Percentiles rank a stretch among this genome's conserved stretches.
These are phyloP conservation scores for Bruguiera hainesii DNA, from an alignment of 441 rosid genomes.

Conservation along the genomic window DNA sequence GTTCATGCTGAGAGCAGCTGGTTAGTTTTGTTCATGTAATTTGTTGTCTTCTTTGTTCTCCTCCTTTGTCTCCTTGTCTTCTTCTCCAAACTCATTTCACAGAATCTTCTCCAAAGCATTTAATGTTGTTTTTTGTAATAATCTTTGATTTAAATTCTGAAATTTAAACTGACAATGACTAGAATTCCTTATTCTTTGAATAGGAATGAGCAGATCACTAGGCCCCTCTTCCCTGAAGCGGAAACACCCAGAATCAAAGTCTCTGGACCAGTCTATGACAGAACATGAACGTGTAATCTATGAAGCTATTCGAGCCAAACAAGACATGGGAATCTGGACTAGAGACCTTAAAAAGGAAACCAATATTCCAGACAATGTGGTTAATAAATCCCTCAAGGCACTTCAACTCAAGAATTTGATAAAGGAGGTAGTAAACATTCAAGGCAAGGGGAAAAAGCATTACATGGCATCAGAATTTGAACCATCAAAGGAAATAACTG, in stretches of 20 bases:
- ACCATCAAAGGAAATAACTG: constrained; percentile 62
- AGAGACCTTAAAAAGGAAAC: constrained; percentile 42
- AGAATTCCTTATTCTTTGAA: constrained; percentile 1
- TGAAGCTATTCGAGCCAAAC: constrained; percentile 42
- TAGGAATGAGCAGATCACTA: constrained; percentile 37
- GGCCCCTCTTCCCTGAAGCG: constrained; percentile 33
- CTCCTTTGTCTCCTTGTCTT: too few relatives aligned
- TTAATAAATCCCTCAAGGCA: constrained; percentile 39
- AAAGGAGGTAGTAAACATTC: constrained; percentile 58
- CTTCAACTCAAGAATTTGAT: constrained; percentile 48
- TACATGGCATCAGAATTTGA: constrained; percentile 59
- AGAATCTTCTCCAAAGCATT: too few relatives aligned
- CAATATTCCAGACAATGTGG: constrained; percentile 28
- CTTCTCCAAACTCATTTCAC: too few relatives aligned
- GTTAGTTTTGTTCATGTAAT: too few relatives aligned
- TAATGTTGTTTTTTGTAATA: background rate
- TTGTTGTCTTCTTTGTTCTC: too few relatives aligned
- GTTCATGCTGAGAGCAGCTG: too few relatives aligned
- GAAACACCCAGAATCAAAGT: constrained; percentile 41
- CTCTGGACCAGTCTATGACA: constrained; percentile 32
- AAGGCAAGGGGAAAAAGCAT: constrained; percentile 52
- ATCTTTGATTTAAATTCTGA: background rate
- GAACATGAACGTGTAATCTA: constrained; percentile 49
- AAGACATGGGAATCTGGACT: constrained; percentile 56
- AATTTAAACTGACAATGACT: background rate